Evolutionary conservation across 495 filamentous ascomycete genomes (phyloP), one percentile per base, ranked within the genome.

Genomic region (Neurospora sp.): DNA sequence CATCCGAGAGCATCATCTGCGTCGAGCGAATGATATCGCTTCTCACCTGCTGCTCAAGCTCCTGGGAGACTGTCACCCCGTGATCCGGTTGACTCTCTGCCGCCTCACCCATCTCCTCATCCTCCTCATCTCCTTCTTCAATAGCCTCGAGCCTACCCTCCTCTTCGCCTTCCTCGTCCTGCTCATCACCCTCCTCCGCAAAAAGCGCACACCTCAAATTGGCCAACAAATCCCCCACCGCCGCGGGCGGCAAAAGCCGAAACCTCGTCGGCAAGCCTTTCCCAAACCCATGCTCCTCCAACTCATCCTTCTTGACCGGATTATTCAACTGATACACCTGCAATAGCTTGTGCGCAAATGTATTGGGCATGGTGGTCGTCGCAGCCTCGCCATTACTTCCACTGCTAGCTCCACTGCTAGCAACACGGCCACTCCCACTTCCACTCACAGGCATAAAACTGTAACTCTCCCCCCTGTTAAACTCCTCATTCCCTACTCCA

Each of bases 261-360:
- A 78, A 86, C 68, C 77, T 83, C 71, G 77, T 78, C 37, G 85
- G 85, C 5, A 82, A 48, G 10, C 74, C 73, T 0, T 77, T 73
- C 4, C 85, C 74, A 82, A 85, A 82, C 0, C 83, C 85, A 31
- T 84, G 82, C 14, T 79, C 76, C 68, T 81, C 77, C 80, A 87
- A 81, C 14, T 81, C 76, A 1, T 79, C 76, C 18, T 82, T 73
- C 3, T 82, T 78, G n/a, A 86, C 76, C 0, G 85, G 84, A 70
- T 87, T 83, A 69, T 87, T 85, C 5, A 88, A 82, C 74, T 85
- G 80, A 70, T 88, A 88, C 8, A 88, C 82, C 72, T 87, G 84
- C 5, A 83, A 39, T 40, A 88, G 78, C 75, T 87, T 83, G 68
- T 86, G 83, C 18, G 86, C 86, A 46, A 74, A 82, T 37, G 80